These are phyloP conservation scores for Tolypocladium tropicale DNA, from an alignment of 2,329 filamentous ascomycete genomes.

Conservation along the genomic window DNA sequence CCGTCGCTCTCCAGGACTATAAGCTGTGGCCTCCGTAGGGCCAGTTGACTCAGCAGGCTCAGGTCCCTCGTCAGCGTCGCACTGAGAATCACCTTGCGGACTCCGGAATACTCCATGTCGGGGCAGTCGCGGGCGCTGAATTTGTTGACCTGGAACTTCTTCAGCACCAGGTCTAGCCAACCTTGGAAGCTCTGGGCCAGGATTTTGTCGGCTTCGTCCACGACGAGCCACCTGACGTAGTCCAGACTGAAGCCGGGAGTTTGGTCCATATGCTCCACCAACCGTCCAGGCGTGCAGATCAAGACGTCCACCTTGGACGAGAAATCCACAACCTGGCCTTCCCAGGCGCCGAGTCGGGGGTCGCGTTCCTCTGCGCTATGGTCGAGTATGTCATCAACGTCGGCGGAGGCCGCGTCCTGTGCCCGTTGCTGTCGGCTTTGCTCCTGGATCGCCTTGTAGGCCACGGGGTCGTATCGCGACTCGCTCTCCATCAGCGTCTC, in stretches of 20 bases:
- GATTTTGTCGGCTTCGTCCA: conserved; percentile 89
- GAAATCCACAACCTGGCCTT: conserved; percentile 49
- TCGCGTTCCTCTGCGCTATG: conserved; percentile 11
- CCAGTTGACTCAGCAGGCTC: conserved; percentile 65
- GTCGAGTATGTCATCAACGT: conserved; percentile 9
- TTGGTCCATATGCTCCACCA: conserved; percentile 81
- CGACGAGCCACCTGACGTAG: conserved; percentile 75
- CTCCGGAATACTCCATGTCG: conserved; percentile 38
- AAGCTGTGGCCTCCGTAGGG: conserved; percentile 62
- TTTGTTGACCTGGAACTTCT: conserved; percentile 39
- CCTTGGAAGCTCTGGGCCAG: conserved; percentile 88
- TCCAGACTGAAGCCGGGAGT: conserved; percentile 75
- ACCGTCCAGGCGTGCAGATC: conserved; percentile 81
- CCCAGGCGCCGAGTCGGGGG: conserved; percentile 22
- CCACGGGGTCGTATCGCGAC: conserved; percentile 53
- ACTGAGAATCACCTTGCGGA: conserved; percentile 78
- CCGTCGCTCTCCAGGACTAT: conserved; percentile 57
- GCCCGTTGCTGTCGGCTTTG: conserved; percentile 6
- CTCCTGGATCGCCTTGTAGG: conserved; percentile 25
- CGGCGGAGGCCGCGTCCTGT: conserved; percentile 3
- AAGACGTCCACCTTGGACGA: conserved; percentile 74
- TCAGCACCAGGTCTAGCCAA: conserved; percentile 68
- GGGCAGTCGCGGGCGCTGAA: conserved; percentile 43
- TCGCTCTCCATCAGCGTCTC: conserved; percentile 33
- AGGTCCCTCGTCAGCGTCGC: conserved; percentile 88